phyloP scores from a whole-genome alignment of 1,284 basidiomycete genomes.

The Hypsizygus ulmarius region DNA sequence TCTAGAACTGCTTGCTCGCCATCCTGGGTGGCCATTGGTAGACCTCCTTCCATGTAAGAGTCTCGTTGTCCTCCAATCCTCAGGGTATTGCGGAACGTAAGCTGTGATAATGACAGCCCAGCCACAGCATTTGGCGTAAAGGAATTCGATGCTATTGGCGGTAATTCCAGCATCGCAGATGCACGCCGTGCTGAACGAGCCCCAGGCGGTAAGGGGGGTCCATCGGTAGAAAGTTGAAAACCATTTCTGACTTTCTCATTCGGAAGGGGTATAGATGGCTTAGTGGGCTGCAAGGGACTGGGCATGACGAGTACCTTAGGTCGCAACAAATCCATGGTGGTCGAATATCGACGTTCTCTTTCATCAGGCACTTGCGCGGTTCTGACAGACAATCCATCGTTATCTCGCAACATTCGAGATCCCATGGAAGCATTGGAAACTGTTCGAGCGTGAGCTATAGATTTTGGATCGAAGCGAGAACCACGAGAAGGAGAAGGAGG shows the following conservation, averaged over 20 bases:
- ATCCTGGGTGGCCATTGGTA: constrained; percentile 68
- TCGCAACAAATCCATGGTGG: constrained; percentile 70
- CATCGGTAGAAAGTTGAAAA: constrained; percentile 63
- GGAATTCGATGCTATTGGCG: constrained; percentile 58
- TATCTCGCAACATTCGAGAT: constrained; percentile 58
- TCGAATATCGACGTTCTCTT: constrained; percentile 61
- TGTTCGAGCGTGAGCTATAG: constrained; percentile 53
- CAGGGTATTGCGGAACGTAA: constrained; percentile 76
- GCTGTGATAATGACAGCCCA: constrained; percentile 69
- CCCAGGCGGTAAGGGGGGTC: constrained; percentile 65
- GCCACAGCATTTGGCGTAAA: constrained; percentile 77
- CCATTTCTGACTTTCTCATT: constrained; percentile 45
- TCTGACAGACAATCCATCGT: constrained; percentile 47
- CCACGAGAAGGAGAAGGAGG: constrained; percentile 60
- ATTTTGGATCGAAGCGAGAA: constrained; percentile 74
- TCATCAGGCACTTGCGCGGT: constrained; percentile 33
- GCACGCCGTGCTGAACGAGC: constrained; percentile 53
- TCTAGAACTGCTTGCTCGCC: constrained; percentile 67
- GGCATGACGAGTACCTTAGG: constrained; percentile 86
- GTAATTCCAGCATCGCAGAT: constrained; percentile 34
- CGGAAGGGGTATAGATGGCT: constrained; percentile 30
- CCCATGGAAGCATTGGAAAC: constrained; percentile 65
- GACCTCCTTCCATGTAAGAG: constrained; percentile 52
- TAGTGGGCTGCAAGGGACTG: constrained; percentile 66
- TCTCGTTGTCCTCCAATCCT: constrained; percentile 64